Conservation (phyloP, 2,329 filamentous ascomycete genomes). For the Colletotrichum tanaceti region DNA sequence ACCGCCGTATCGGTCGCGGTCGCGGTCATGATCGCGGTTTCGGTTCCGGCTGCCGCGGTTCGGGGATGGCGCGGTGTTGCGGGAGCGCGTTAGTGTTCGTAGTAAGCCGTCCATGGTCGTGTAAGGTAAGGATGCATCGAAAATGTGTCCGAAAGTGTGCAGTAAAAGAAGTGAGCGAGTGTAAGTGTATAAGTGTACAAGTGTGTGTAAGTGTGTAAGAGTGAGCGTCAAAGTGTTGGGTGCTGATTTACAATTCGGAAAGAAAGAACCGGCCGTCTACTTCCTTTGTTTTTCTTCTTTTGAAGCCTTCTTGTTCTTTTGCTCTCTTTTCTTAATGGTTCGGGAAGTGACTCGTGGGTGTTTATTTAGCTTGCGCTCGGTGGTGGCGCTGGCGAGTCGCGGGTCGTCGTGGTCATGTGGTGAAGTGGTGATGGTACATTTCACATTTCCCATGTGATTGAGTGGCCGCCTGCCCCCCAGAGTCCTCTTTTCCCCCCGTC, state of each 20-base stretch:
- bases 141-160: background rate
- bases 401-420: constrained; percentile 23
- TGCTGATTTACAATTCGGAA: background rate
- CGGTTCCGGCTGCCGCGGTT: constrained; percentile 23
- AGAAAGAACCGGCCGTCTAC: background rate
- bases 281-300: background rate
- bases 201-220: background rate
- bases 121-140: constrained; percentile 3
- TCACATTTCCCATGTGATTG: constrained; percentile 27
- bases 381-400: constrained; percentile 17
- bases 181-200: background rate
- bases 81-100: constrained; percentile 25
- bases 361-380: constrained; percentile 4
- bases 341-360: background rate
- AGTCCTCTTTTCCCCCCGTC: background rate
- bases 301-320: background rate
- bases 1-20: background rate
- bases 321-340: background rate
- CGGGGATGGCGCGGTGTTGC: constrained; percentile 20
- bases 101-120: constrained; percentile 30
- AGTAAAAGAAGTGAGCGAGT: background rate
- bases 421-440: constrained; percentile 24
- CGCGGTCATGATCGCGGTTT: background rate
- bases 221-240: background rate
- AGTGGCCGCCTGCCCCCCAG: constrained; percentile 8